Percentiles rank a stretch among this genome's conserved stretches.
Evolutionary conservation across 768 basidiomycete genomes (phyloP).

Genomic region (Kwoniella pini): DNA sequence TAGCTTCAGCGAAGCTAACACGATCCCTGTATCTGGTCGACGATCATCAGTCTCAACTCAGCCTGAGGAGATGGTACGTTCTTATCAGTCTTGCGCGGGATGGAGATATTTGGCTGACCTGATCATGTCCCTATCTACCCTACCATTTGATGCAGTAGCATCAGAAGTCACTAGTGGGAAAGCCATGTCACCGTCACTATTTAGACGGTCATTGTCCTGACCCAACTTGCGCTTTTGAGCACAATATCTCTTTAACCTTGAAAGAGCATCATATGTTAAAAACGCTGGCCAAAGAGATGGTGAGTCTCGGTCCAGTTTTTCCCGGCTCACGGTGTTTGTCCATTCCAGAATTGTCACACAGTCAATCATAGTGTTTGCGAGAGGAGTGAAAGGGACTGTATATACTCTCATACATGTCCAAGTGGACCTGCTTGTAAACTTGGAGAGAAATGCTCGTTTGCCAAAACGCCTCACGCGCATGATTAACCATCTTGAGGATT

Average conservation of each 20-base stretch:
- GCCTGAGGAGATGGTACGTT: background rate
- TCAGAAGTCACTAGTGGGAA: background rate
- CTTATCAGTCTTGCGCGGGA: no score
- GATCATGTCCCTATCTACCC: no score
- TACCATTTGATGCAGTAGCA: conserved; percentile 4
- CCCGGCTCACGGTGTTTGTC: background rate
- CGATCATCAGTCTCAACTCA: background rate
- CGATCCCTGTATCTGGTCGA: background rate
- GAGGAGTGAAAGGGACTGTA: conserved; percentile 3
- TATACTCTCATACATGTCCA: conserved; percentile 14
- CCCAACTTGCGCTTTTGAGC: background rate
- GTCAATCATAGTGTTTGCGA: background rate
- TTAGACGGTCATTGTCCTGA: conserved; percentile 6
- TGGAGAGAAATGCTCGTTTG: conserved; percentile 7
- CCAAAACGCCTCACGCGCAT: background rate
- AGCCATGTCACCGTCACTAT: conserved; percentile 15
- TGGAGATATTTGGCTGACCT: no score
- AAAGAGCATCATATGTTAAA: background rate
- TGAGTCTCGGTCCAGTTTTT: background rate
- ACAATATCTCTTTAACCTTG: background rate
- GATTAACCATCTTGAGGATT: background rate
- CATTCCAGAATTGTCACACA: background rate
- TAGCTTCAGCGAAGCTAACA: background rate
- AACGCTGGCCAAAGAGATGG: conserved; percentile 6
- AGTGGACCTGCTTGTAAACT: background rate